These are phyloP conservation scores for Aspergillus calidoustus DNA, from an alignment of 2,329 filamentous ascomycete species.

Conservation along the genomic window DNA sequence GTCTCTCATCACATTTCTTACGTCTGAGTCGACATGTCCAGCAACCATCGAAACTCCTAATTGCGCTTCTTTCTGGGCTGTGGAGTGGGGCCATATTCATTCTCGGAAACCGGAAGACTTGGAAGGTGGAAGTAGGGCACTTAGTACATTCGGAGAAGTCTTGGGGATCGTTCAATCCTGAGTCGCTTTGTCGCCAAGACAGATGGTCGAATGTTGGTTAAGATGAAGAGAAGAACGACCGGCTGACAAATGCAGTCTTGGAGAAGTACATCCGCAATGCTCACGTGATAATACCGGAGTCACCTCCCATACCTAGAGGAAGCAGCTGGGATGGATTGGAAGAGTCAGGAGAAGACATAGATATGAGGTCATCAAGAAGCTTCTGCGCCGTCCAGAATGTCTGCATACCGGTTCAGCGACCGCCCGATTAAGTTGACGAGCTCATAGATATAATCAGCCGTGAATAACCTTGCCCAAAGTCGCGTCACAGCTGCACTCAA, in stretches of 20 bases:
- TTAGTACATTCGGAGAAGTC: background rate
- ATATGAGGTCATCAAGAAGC: background rate
- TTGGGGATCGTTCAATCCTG: too few relatives aligned
- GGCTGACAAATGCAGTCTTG: background rate
- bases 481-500: conserved; percentile 38
- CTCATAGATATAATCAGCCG: conserved; percentile 43
- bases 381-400: conserved; percentile 29
- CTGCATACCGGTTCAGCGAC: conserved; percentile 39
- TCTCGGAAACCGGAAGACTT: background rate
- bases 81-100: background rate
- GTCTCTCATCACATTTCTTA: background rate
- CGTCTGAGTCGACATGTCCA: background rate
- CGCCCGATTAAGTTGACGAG: conserved; percentile 41
- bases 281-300: background rate
- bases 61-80: background rate
- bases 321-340: background rate
- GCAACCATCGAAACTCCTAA: background rate
- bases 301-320: background rate
- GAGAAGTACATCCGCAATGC: background rate
- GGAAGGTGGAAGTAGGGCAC: too few relatives aligned
- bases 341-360: background rate
- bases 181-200: too few relatives aligned
- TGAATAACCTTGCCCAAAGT: conserved; percentile 41
- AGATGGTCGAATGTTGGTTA: background rate
- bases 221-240: background rate